Conservation (phyloP, 208 protist species). For the Acanthamoeba healyi region DNA sequence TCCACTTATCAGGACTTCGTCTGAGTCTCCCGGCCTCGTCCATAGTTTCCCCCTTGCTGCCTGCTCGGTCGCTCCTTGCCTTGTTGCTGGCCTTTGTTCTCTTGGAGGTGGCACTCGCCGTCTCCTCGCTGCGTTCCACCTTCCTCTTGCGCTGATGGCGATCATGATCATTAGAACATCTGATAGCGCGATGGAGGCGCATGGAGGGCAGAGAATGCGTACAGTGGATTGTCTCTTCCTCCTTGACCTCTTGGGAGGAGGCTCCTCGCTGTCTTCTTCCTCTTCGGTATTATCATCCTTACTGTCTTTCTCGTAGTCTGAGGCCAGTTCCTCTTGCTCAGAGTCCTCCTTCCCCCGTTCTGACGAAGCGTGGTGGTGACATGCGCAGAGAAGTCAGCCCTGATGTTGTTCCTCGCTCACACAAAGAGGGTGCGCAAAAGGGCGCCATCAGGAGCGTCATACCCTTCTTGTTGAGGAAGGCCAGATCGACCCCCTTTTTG, state of each 20-base stretch:
- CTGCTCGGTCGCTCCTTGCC: not conserved
- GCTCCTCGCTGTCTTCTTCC: not conserved
- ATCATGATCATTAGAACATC: not conserved
- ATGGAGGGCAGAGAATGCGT: not conserved
- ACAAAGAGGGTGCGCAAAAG: no score
- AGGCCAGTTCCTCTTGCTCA: not conserved
- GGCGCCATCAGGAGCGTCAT: no score
- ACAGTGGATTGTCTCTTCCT: not conserved
- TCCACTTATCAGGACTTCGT: slow-evolving; percentile 66
- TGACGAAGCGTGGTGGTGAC: not conserved
- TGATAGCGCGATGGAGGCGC: not conserved
- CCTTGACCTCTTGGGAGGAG: not conserved
- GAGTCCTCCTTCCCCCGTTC: not conserved
- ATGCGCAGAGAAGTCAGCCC: not conserved
- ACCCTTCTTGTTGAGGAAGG: slow-evolving; percentile 34
- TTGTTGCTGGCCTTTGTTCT: not conserved
- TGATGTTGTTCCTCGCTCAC: not conserved
- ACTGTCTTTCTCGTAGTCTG: not conserved
- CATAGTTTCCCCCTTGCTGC: no score
- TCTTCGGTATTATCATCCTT: not conserved
- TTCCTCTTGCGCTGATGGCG: not conserved
- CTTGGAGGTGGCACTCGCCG: not conserved
- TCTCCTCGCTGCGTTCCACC: not conserved
- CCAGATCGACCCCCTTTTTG: slow-evolving; percentile 14
- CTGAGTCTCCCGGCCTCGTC: not conserved